These are phyloP conservation scores for Colletotrichum higginsianum DNA, from an alignment of 2,329 filamentous ascomycete species.

Conservation along the genomic window DNA sequence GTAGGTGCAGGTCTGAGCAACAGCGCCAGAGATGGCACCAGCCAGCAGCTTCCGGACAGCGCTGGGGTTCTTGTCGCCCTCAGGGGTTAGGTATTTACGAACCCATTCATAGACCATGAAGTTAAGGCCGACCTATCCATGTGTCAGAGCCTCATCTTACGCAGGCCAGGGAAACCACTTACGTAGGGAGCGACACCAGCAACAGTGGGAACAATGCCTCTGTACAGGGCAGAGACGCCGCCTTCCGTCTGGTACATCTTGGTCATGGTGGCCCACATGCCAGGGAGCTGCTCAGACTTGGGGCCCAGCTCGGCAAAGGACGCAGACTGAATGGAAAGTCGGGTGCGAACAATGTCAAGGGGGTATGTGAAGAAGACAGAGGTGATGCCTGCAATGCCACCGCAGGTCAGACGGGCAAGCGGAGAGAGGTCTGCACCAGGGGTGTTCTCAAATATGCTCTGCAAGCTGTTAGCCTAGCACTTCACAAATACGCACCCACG, in stretches of 20 bases:
- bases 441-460: conserved; percentile 82
- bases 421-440: conserved; percentile 83
- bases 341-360: conserved; percentile 95
- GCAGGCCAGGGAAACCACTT: conserved; percentile 45
- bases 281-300: conserved; percentile 79
- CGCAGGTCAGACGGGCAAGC: conserved; percentile 85
- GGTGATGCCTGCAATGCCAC: conserved; percentile 92
- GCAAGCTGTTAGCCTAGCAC: conserved; percentile 26
- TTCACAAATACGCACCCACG: neutral
- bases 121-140: conserved; percentile 85
- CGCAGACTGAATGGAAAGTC: conserved; percentile 97
- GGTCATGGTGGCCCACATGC: conserved; percentile 90
- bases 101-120: conserved; percentile 98
- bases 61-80: conserved; percentile 87
- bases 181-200: conserved; percentile 97
- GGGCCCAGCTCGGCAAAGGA: conserved; percentile 85
- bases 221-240: conserved; percentile 87
- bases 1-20: conserved; percentile 98
- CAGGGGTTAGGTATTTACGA: conserved; percentile 85
- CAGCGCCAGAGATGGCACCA: conserved; percentile 93
- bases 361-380: conserved; percentile 97
- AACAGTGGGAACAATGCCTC: conserved; percentile 93
- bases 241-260: conserved; percentile 94
- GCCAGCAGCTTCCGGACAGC: conserved; percentile 87
- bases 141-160: conserved; percentile 19